Evolutionary conservation across 257 asterid species (phyloP), one percentile per base, ranked within the genome.

Genomic region (Hygrophila difformis): DNA sequence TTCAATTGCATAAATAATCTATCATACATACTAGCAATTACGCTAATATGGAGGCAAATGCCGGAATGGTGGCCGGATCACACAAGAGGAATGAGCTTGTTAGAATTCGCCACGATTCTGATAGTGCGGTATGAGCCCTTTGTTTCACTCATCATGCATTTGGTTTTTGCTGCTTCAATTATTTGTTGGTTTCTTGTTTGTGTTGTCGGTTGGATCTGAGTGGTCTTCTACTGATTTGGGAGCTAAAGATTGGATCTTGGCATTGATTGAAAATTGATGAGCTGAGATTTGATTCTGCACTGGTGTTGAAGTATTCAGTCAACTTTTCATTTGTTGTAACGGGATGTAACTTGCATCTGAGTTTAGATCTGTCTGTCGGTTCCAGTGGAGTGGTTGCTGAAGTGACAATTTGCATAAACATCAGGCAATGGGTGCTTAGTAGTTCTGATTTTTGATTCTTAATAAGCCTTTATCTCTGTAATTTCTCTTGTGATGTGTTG

Each of bases 11-110:
- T n/a, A 19, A 34, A 24, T 57, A 33, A 13, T 26, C 40, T 14
- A 12, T 34, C 11, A 15, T 24, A 22, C 18, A 4, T 16, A 48
- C 38, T 41, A 1, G 12, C 14, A 21, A 49, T 43, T 24, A 12
- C 42, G 53, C 42, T 45, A 61, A 23, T 34, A 79, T 79, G 94
- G 93, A 83, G 72, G 88, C 92, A 50, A 71, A 55, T 63, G 78
- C 66, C 54, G 94, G 93, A 13, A 60, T 84, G 86, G 82, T 81
- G 46, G 93, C 93, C 63, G 95, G 95, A 74, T 84, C 89, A 5
- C 86, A 77, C 76, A 68, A 73, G 67, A 67, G 81, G 50, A 81
- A 80, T 50, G 81, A 84, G 67, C 64, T 84, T 11, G 95, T 81
- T 41, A 56, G 78, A 20, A 72, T 72, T 66, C 66, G 73, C 57